Evolutionary conservation across 2,329 filamentous ascomycete species (phyloP).

Genomic region (Purpureocillium lavendulum): DNA sequence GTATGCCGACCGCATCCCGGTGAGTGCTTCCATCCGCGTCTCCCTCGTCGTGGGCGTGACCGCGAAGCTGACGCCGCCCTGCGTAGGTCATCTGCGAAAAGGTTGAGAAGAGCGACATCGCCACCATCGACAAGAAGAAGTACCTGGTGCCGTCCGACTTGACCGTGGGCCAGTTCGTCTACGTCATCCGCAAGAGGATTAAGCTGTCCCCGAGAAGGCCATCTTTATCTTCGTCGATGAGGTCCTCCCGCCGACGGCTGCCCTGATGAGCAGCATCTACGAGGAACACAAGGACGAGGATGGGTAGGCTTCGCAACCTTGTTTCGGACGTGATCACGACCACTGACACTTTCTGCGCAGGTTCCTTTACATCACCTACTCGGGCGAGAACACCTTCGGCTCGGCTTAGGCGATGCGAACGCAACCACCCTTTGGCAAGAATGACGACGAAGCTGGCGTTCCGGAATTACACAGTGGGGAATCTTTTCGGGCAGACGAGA

Average conservation of each 20-base stretch:
- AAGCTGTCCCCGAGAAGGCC: conserved; percentile 99
- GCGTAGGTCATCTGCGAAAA: conserved; percentile 96
- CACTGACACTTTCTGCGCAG: conserved; percentile 33
- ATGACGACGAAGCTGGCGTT: conserved; percentile 24
- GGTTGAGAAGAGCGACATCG: conserved; percentile 98
- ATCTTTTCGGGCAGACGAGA: conserved; percentile 15
- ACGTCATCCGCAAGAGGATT: conserved; percentile 99
- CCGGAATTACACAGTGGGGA: conserved; percentile 21
- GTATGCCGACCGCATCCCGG: conserved; percentile 95
- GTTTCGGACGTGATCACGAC: not conserved
- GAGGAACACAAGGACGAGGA: conserved; percentile 94
- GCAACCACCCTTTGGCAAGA: conserved; percentile 10
- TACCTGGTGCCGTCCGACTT: conserved; percentile 96
- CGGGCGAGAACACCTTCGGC: conserved; percentile 98
- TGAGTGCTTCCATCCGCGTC: conserved; percentile 42
- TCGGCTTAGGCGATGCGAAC: conserved; percentile 11
- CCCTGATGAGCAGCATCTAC: conserved; percentile 98
- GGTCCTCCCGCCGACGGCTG: conserved; percentile 90
- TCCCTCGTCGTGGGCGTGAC: too few relatives aligned
- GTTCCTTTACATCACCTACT: conserved; percentile 99
- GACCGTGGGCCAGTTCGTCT: conserved; percentile 98
- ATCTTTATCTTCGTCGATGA: conserved; percentile 99
- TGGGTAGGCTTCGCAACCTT: conserved; percentile 36
- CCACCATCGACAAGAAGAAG: conserved; percentile 99
- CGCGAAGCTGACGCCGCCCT: not conserved